These are phyloP conservation scores for Aspergillus diversus DNA, from an alignment of 495 filamentous ascomycete genomes.

Conservation along the genomic window DNA sequence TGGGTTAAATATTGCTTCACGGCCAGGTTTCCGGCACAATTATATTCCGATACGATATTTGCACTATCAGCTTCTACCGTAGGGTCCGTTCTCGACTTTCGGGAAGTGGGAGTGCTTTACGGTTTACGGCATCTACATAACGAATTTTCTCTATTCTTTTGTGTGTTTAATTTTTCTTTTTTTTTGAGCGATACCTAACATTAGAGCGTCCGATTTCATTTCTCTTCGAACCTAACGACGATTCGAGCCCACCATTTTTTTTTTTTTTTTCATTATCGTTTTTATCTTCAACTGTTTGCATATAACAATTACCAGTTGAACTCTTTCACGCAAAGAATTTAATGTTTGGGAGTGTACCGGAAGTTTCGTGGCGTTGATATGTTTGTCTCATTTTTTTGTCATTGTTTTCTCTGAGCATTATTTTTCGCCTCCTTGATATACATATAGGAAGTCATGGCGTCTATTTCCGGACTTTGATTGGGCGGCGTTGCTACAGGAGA, in stretches of 20 bases:
- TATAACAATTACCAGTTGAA: slow-evolving; percentile 4
- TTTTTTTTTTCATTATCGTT: neutral
- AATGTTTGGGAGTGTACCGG: slow-evolving; percentile 19
- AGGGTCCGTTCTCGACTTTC: slow-evolving; percentile 9
- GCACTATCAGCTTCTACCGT: slow-evolving; percentile 7
- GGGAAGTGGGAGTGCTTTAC: slow-evolving; percentile 21
- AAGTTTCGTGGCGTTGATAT: slow-evolving; percentile 11
- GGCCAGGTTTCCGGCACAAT: neutral
- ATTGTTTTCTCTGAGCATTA: slow-evolving; percentile 1
- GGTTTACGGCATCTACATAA: neutral
- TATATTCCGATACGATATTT: slow-evolving; percentile 11
- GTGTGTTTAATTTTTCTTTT: neutral
- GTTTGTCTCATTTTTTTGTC: slow-evolving; percentile 2
- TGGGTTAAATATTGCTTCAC: neutral
- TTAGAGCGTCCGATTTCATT: neutral
- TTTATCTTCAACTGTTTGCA: slow-evolving; percentile 9
- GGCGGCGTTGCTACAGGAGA: neutral
- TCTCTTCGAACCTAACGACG: neutral
- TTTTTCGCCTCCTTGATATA: slow-evolving; percentile 10
- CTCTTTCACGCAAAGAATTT: slow-evolving; percentile 2
- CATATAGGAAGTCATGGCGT: slow-evolving; percentile 21
- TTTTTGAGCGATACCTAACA: neutral
- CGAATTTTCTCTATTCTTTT: neutral
- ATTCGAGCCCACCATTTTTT: no score
- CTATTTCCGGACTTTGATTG: slow-evolving; percentile 4